These are phyloP conservation scores for Xerocomus spinulosus DNA, from an alignment of 768 basidiomycete genomes.

Conservation along the genomic window DNA sequence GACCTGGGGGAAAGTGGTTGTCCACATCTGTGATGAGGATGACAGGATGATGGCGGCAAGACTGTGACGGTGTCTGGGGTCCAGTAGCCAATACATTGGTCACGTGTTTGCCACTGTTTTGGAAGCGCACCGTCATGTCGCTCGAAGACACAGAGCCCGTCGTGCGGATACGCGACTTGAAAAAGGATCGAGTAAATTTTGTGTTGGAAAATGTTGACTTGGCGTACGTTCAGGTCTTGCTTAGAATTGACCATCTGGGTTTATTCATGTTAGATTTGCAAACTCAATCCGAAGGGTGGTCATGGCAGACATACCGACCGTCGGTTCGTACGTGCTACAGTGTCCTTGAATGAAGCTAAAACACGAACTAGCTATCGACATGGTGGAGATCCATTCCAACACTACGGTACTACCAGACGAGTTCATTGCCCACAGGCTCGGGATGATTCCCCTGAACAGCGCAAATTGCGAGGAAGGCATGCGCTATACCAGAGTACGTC, in stretches of 20 bases:
- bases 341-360: slow-evolving; percentile 3
- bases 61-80: slow-evolving; percentile 35
- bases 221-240: slow-evolving; percentile 53
- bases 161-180: slow-evolving; percentile 79
- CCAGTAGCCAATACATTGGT: slow-evolving; percentile 8
- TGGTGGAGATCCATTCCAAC: slow-evolving; percentile 89
- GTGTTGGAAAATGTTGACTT: slow-evolving; percentile 95
- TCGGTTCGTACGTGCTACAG: slow-evolving; percentile 55
- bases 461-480: slow-evolving; percentile 87
- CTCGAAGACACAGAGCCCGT: slow-evolving; percentile 51
- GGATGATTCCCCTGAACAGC: slow-evolving; percentile 88
- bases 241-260: slow-evolving; percentile 1
- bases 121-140: slow-evolving; percentile 22
- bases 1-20: slow-evolving; percentile 90
- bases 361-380: slow-evolving; percentile 75
- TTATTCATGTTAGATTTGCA: slow-evolving; percentile 61
- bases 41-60: slow-evolving; percentile 33
- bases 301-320: slow-evolving; percentile 95
- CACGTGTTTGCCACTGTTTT: background rate
- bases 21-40: slow-evolving; percentile 55
- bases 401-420: slow-evolving; percentile 94
- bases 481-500: slow-evolving; percentile 64
- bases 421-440: slow-evolving; percentile 93
- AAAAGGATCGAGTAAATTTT: slow-evolving; percentile 84
- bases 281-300: slow-evolving; percentile 92